Evolutionary conservation across 2,329 filamentous ascomycete species (phyloP).

Genomic region (Diplodia intermedia): DNA sequence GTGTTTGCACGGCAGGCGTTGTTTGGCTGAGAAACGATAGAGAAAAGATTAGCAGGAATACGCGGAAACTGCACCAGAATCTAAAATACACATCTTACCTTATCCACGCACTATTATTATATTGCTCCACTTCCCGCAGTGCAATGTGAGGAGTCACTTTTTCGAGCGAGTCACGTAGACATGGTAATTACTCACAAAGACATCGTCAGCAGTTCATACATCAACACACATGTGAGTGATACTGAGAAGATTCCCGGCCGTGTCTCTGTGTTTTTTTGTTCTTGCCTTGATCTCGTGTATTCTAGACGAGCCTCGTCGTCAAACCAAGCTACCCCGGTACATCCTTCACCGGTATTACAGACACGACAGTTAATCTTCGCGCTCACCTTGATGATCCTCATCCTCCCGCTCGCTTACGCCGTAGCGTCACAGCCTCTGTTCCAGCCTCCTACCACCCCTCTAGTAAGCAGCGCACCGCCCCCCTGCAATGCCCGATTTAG

Average conservation of each 20-base stretch:
- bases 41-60: not conserved
- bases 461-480: not conserved
- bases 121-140: not conserved
- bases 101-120: not conserved
- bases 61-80: not conserved
- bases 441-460: not conserved
- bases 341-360: not conserved
- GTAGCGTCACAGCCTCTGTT: not conserved
- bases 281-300: not conserved
- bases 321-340: not conserved
- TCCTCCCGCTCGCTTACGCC: not conserved
- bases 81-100: not conserved
- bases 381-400: conserved; percentile 15
- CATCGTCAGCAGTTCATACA: not conserved
- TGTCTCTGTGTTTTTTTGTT: not conserved
- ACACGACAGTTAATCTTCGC: not conserved
- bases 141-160: not conserved
- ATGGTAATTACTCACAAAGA: not conserved
- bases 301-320: not conserved
- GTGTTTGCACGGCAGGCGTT: not conserved
- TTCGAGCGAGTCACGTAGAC: not conserved
- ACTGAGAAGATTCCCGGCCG: not conserved
- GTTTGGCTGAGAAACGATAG: not conserved
- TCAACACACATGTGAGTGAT: not conserved
- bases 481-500: not conserved